A percentile compares a stretch with the other conserved stretches of the same genome.
Conservation (phyloP, 2,329 filamentous ascomycete genomes). For the Phaeophleospora eucalypticola region DNA sequence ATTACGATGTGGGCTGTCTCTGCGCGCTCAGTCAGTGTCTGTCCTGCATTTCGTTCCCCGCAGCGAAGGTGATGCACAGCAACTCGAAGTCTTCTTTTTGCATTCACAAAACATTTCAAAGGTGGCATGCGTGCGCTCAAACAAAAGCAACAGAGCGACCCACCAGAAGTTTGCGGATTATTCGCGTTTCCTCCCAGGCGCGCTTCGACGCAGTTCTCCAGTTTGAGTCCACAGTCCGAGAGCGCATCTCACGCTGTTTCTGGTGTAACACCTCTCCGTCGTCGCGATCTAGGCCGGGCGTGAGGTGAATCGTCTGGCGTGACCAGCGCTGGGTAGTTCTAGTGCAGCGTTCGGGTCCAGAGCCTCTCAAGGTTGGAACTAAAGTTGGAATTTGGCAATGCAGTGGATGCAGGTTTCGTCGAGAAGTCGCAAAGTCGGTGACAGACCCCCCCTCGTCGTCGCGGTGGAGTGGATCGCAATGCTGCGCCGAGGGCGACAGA, state of each 20-base stretch:
- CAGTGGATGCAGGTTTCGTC: no score
- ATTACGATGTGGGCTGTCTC: not conserved
- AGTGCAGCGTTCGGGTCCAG: not conserved
- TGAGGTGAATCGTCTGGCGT: no score
- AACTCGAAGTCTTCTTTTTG: not conserved
- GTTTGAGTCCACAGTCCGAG: not conserved
- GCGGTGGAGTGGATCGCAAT: no score
- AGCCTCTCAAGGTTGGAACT: not conserved
- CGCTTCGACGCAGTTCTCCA: not conserved
- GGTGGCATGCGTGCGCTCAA: not conserved
- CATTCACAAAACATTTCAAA: not conserved
- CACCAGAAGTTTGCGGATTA: not conserved
- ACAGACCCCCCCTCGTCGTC: not conserved
- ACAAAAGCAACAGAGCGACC: not conserved
- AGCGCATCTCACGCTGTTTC: conserved; percentile 1
- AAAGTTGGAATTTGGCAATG: no score
- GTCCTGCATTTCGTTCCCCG: no score
- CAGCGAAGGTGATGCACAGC: not conserved
- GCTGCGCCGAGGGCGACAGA: no score
- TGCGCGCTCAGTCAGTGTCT: not conserved
- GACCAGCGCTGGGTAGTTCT: no score
- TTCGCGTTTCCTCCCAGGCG: not conserved
- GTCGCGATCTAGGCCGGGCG: not conserved
- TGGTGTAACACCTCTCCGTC: not conserved
- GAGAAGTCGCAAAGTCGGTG: not conserved